Base-by-base conservation (phyloP, 2,329 filamentous ascomycete genomes). In the Pseudogymnoascus sp. region DNA sequence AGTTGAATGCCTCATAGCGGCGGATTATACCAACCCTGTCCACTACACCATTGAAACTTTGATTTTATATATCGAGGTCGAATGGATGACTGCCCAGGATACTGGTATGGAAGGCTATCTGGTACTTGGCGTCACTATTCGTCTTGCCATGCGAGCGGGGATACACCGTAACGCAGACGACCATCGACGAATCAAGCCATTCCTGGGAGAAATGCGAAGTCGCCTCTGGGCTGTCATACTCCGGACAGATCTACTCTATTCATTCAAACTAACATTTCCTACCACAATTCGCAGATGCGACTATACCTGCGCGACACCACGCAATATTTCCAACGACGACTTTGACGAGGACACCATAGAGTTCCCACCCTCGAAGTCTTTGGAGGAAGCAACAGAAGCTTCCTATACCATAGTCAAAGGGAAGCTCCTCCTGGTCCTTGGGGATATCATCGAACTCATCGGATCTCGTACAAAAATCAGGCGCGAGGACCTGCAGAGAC, bases 61-160 rank as follows among this genome's bases (percentile, higher is more conserved):
- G 7, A 57, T 65, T 10, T 33, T 64, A 7, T 62, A 64, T 26
- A 39, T 62, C 11, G 31, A 63, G 47, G 40, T 58, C n/a, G 62
- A 65, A 57, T 62, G 64, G 62, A 59, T 65, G 17, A 62, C 35
- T 1, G 37, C 60, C 3, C 64, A 35, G 33, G 60, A 65, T 62
- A 33, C 15, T 21, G 47, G 31, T 2, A 61, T 64, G 41, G 63
- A 64, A 24, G 58, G 44, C 9, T 60, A 44, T 21, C 8, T 63
- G 4, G 31, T 64, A 24, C 60, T 64, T 37, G 62, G 62, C 4
- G 21, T 60, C 9, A 26, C 61, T 4, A 57, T 58, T 31, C 59
- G 61, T 26, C 61, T 63, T 9, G 61, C 61, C 11, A 63, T 63
- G 61, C 59, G 59, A 57, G 61, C 61, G 61, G 61, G 61, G 8